Conservation (phyloP, 2,329 filamentous ascomycete species). For the Cladosporium sp. region DNA sequence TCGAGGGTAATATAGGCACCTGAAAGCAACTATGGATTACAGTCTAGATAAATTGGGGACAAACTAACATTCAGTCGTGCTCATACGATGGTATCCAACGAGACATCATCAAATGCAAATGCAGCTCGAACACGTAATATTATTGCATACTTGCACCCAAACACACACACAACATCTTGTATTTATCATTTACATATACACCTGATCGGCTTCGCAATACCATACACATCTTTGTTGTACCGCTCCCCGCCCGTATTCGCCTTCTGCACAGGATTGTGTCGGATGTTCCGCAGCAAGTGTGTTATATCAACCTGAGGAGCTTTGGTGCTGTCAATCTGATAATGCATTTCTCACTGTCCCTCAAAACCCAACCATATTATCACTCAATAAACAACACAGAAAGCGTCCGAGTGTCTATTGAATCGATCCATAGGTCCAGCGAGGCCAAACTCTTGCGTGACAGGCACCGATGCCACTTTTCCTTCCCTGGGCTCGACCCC, state of each 20-base stretch:
- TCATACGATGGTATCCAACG: not conserved
- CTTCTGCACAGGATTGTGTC: not conserved
- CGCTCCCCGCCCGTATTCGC: not conserved
- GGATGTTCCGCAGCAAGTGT: not conserved
- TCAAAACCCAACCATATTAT: not conserved
- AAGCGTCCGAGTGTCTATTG: rapidly evolving
- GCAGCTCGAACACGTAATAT: too few species aligned
- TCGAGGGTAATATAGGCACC: not conserved
- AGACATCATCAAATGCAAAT: too few species aligned
- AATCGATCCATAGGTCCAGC: not conserved
- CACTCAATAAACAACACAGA: not conserved
- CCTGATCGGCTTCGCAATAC: not conserved
- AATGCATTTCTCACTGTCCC: not conserved
- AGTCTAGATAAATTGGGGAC: not conserved
- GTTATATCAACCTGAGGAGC: not conserved
- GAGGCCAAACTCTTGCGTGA: not conserved
- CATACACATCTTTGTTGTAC: too few species aligned
- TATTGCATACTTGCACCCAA: not conserved
- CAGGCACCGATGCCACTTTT: not conserved
- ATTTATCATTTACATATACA: not conserved
- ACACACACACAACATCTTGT: not conserved
- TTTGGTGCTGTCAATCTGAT: not conserved
- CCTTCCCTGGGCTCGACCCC: not conserved
- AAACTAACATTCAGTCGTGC: not conserved
- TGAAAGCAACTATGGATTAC: not conserved